A percentile compares a stretch with the other conserved stretches of the same genome.
Conservation (phyloP, 176 grass and related monocot genomes). For the Tillandsia leiboldiana region DNA sequence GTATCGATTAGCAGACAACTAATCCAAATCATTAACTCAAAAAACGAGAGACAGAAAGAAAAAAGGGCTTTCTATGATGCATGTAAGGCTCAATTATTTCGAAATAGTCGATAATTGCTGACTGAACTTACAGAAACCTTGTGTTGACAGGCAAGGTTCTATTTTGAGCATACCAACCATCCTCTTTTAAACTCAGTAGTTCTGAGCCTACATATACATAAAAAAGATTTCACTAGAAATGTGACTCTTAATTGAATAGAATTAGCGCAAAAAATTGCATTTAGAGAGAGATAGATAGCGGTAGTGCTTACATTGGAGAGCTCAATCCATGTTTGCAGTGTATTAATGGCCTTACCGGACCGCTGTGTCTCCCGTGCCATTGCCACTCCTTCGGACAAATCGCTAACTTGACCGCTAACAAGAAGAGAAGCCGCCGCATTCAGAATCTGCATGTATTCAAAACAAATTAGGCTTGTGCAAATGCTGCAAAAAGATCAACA, state of each 20-base stretch:
- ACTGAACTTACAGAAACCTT: neutral
- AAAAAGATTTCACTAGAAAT: conserved; percentile 7
- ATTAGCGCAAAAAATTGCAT: neutral
- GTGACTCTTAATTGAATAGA: neutral
- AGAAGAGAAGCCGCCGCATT: conserved; percentile 83
- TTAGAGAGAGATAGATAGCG: neutral
- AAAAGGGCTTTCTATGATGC: no score
- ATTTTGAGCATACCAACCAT: neutral
- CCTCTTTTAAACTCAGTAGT: conserved; percentile 6
- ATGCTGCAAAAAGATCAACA: no score
- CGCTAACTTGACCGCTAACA: conserved; percentile 56
- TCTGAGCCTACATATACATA: conserved; percentile 16
- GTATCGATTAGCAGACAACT: no score
- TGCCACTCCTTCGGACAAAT: conserved; percentile 57
- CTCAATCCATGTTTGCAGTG: conserved; percentile 71
- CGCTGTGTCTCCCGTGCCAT: conserved; percentile 72
- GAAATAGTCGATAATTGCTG: neutral
- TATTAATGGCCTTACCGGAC: conserved; percentile 67
- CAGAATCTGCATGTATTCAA: conserved; percentile 42
- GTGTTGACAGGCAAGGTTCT: no score
- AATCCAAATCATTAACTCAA: no score
- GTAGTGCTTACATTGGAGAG: conserved; percentile 52
- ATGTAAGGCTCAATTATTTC: neutral
- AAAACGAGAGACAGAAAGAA: no score
- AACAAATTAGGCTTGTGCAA: neutral